Evolutionary conservation across 2,329 filamentous ascomycete species (phyloP), one percentile per base, ranked within the genome.

Genomic region (Neonectria punicea): DNA sequence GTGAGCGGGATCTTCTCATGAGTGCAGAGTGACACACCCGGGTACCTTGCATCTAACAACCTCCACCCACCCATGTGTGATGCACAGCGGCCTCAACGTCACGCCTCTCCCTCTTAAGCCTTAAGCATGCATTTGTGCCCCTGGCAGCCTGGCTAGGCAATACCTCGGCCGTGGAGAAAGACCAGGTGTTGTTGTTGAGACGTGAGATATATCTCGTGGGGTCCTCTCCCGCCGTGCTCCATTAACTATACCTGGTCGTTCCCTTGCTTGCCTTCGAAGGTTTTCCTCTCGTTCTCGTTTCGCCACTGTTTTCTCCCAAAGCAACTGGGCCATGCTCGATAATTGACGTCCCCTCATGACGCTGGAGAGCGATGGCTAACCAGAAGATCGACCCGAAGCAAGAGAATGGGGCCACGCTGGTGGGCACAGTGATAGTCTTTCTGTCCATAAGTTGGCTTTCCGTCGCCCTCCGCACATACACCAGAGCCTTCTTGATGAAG

Each of bases 381-480:
- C 66, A 70, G 28, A 67, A 76, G 54, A 66, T 79, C 60, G 71
- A 83, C 60, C 70, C 80, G 43, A 70, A 65, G 34, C 78, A 82
- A 65, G 77, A 80, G 70, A 83, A 83, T 68, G 80, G 79, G 67
- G 69, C 62, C 32, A 71, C 75, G 39, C 70, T 84, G 57, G 72
- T 83, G 25, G 74, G 62, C 61, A 78, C 80, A 28, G 77, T 78
- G 44, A 70, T 76, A 41, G 63, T 76, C 16, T 78, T 85, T 49
- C 75, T 85, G 50, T 67, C 67, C 18, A 65, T 83, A 18, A 83
- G 77, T 53, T 83, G 80, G 78, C 58, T 83, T 13, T 80, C 82
- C 30, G 79, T 85, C 41, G 71, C 75, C 14, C 72, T 85, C 47
- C 77, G 83, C 60, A 78, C 74, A n/a, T 84, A 84, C 71, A 83